Conservation (phyloP, 352 stramenopile genomes). For the Peronospora destructor region DNA sequence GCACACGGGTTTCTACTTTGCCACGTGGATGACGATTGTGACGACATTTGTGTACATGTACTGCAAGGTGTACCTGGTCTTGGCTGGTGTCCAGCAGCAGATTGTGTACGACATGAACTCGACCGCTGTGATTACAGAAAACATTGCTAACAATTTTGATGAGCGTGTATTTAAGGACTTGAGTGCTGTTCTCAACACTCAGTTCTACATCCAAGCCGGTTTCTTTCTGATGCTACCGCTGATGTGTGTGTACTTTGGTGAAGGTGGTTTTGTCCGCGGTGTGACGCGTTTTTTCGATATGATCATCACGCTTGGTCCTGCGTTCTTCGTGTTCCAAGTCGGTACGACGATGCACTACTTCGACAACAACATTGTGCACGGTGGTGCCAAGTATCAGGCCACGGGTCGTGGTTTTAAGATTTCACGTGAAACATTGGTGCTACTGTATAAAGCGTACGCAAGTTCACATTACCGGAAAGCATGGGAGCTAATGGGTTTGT, state of each 20-base stretch:
- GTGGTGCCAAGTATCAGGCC: conserved; percentile 68
- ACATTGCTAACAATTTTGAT: conserved; percentile 51
- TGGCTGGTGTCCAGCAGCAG: conserved; percentile 56
- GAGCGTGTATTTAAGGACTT: conserved; percentile 52
- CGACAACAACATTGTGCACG: conserved; percentile 71
- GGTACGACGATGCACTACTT: conserved; percentile 83
- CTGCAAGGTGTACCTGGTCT: conserved; percentile 67
- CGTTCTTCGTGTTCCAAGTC: conserved; percentile 79
- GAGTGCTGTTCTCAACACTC: conserved; percentile 64
- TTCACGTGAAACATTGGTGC: conserved; percentile 65
- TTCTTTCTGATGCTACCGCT: conserved; percentile 66
- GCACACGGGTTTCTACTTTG: conserved; percentile 77
- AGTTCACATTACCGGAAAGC: conserved; percentile 70
- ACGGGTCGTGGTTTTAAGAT: conserved; percentile 82
- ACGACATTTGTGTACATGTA: conserved; percentile 84
- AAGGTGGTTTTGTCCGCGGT: conserved; percentile 54
- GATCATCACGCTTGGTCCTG: conserved; percentile 61
- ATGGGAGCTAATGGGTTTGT: conserved; percentile 65
- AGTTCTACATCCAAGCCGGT: conserved; percentile 80
- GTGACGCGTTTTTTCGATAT: conserved; percentile 67
- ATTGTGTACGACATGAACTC: conserved; percentile 67
- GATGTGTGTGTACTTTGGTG: conserved; percentile 70
- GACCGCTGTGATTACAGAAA: conserved; percentile 48
- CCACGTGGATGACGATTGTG: conserved; percentile 78
- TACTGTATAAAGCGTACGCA: conserved; percentile 72